These are phyloP conservation scores for Monilinia fructicola DNA, from an alignment of 2,329 filamentous ascomycete genomes.

Conservation along the genomic window DNA sequence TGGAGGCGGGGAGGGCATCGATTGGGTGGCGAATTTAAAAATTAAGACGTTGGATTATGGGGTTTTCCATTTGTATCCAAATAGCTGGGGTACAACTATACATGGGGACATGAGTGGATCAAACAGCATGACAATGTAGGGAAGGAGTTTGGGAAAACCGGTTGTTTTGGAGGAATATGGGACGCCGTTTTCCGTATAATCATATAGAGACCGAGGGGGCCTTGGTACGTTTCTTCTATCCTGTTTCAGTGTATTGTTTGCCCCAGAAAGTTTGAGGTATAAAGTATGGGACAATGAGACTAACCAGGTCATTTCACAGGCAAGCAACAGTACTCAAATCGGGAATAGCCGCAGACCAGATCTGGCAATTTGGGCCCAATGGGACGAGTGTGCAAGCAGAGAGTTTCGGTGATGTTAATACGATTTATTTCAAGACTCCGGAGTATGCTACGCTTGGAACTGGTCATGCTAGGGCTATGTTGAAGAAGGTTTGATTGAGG, in stretches of 20 bases:
- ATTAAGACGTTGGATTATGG: constrained; percentile 53
- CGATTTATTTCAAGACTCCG: constrained; percentile 32
- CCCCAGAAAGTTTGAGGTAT: too few species aligned
- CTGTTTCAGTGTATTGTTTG: neutral
- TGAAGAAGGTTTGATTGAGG: constrained; percentile 28
- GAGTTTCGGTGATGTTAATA: constrained; percentile 32
- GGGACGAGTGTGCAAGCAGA: constrained; percentile 27
- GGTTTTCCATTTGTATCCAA: constrained; percentile 54
- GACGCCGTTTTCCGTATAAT: constrained; percentile 32
- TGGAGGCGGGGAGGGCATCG: constrained; percentile 46
- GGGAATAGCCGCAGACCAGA: constrained; percentile 34
- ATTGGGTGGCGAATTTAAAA: constrained; percentile 50
- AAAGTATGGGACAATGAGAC: neutral
- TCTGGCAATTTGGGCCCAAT: constrained; percentile 36
- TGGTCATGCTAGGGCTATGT: constrained; percentile 32
- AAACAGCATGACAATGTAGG: constrained; percentile 46
- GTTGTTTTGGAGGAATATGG: constrained; percentile 46
- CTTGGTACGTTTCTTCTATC: constrained; percentile 23
- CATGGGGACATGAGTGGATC: constrained; percentile 50
- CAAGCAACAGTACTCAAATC: constrained; percentile 32
- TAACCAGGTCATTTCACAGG: constrained; percentile 20
- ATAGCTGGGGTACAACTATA: constrained; percentile 44
- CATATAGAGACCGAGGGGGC: constrained; percentile 31
- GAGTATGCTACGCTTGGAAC: constrained; percentile 32
- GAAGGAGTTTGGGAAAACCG: constrained; percentile 43